A percentile compares a stretch with the other conserved stretches of the same genome.
Conservation (phyloP, 129 eudicot species). For the Tagetes erecta region DNA sequence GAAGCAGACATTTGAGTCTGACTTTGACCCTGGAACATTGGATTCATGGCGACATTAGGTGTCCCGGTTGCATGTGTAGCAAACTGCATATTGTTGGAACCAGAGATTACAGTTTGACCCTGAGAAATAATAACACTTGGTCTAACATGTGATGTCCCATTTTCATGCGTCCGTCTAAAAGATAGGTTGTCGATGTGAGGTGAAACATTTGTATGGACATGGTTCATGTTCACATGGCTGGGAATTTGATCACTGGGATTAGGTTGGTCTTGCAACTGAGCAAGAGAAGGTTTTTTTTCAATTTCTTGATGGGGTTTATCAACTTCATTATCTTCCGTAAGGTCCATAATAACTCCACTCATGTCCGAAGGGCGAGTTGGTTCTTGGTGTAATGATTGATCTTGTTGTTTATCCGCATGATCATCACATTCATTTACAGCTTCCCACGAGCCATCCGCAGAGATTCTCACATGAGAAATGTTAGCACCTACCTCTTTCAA, state of each 20-base stretch:
- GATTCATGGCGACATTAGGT: constrained; percentile 20
- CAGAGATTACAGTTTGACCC: constrained; percentile 36
- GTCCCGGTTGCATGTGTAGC: constrained; percentile 32
- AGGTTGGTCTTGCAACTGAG: constrained; percentile 32
- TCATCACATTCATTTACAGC: constrained; percentile 45
- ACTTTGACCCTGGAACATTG: constrained; percentile 34
- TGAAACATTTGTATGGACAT: neutral
- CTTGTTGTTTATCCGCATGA: constrained; percentile 41
- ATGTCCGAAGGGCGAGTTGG: constrained; percentile 13
- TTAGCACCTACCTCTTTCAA: constrained; percentile 56
- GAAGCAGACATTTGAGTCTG: constrained; percentile 41
- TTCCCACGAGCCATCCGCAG: constrained; percentile 78
- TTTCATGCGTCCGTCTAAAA: constrained; percentile 7
- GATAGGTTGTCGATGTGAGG: constrained; percentile 23
- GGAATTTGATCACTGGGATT: constrained; percentile 11
- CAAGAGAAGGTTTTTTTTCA: constrained; percentile 50
- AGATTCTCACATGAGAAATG: constrained; percentile 53
- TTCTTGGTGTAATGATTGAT: constrained; percentile 37
- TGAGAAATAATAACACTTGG: constrained; percentile 19
- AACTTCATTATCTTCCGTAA: constrained; percentile 53
- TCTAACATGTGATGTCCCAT: neutral
- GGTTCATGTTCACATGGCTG: constrained; percentile 19
- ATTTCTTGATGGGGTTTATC: constrained; percentile 37
- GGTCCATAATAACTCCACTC: constrained; percentile 44
- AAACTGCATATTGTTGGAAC: constrained; percentile 35